Conservation (phyloP, 2,329 filamentous ascomycete species). For the Colletotrichum chrysophilum region DNA sequence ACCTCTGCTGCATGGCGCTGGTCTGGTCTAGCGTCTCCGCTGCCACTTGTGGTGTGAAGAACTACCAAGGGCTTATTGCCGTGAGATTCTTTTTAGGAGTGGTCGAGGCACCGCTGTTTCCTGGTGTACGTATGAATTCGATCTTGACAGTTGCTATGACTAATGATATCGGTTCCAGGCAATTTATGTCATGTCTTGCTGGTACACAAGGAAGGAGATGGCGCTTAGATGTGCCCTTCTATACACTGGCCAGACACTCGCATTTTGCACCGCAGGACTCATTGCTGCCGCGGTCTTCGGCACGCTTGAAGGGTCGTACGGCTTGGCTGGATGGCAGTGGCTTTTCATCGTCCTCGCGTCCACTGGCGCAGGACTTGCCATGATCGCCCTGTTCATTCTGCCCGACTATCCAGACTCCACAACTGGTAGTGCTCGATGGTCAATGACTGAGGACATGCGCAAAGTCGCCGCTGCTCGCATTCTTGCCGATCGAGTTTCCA, state of each 20-base stretch:
- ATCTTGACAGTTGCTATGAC: not conserved
- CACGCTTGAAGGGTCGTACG: conserved; percentile 24
- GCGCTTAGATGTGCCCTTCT: conserved; percentile 28
- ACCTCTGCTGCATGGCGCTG: conserved; percentile 22
- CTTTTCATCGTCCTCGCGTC: conserved; percentile 42
- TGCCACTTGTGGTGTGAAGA: conserved; percentile 21
- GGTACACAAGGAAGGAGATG: conserved; percentile 30
- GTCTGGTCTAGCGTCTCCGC: conserved; percentile 23
- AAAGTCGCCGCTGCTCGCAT: conserved; percentile 27
- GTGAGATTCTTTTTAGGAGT: conserved; percentile 23
- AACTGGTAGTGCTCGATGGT: conserved; percentile 28
- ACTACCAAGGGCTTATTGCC: conserved; percentile 23
- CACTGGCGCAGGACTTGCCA: conserved; percentile 22
- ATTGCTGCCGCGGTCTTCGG: conserved; percentile 29
- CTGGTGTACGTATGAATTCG: conserved; percentile 3
- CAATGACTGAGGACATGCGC: conserved; percentile 27
- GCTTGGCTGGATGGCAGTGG: conserved; percentile 44
- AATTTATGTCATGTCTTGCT: conserved; percentile 26
- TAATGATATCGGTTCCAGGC: not conserved
- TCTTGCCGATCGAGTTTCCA: conserved; percentile 26
- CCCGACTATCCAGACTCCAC: conserved; percentile 28
- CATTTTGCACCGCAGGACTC: conserved; percentile 26
- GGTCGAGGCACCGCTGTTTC: conserved; percentile 23
- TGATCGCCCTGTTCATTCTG: conserved; percentile 23
- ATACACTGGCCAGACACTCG: conserved; percentile 28